These are phyloP conservation scores for Purshia tridentata DNA, from an alignment of 306 rosid species.

Conservation along the genomic window DNA sequence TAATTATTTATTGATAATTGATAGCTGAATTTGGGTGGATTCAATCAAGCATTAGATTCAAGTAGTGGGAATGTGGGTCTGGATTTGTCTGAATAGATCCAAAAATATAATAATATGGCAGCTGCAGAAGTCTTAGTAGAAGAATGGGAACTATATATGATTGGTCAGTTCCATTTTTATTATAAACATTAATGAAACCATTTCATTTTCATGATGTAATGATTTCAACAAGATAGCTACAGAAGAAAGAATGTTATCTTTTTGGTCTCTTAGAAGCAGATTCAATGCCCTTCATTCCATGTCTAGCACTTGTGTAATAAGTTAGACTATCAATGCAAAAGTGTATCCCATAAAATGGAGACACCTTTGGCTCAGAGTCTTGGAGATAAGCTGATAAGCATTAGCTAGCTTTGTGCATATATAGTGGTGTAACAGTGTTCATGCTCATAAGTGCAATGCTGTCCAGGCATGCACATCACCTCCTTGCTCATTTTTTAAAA, in stretches of 20 bases:
- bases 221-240: conserved; percentile 2
- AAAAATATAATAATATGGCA: neutral
- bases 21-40: neutral
- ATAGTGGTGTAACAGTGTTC: conserved; percentile 9
- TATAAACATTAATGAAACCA: neutral
- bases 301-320: conserved; percentile 12
- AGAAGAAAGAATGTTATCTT: neutral
- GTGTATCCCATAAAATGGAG: conserved; percentile 13
- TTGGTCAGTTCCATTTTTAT: neutral
- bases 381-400: conserved; percentile 21
- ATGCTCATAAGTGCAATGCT: conserved; percentile 18
- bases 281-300: conserved; percentile 7
- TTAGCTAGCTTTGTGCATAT: neutral
- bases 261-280: conserved; percentile 1
- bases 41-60: conserved; percentile 7
- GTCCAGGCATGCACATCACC: conserved; percentile 24
- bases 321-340: neutral
- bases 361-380: neutral
- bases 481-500: neutral
- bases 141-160: too few species aligned
- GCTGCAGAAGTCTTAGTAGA: too few species aligned
- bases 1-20: neutral
- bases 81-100: conserved; percentile 9
- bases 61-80: conserved; percentile 17
- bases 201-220: conserved; percentile 4